Conservation (phyloP, 176 grass and related monocot species). For the Olyra latifolia region DNA sequence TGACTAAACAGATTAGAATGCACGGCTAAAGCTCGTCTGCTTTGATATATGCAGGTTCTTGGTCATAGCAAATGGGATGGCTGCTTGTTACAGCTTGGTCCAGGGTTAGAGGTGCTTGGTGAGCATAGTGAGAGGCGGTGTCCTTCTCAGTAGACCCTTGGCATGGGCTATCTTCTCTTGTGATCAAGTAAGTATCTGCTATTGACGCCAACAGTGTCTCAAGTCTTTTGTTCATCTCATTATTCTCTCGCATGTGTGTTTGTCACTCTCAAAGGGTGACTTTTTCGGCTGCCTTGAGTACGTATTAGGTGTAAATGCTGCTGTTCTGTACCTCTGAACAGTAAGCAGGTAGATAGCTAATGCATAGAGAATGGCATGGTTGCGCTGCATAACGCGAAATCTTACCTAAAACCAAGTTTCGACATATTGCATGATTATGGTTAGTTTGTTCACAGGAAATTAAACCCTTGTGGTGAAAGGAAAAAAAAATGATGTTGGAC, state of each 20-base stretch:
- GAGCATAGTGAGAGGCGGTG: conserved; percentile 53
- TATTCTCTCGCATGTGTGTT: conserved; percentile 19
- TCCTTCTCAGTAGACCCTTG: conserved; percentile 61
- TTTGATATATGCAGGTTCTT: conserved; percentile 72
- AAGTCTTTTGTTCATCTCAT: conserved; percentile 9
- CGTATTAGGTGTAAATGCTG: background rate
- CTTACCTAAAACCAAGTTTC: background rate
- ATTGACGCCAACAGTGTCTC: conserved; percentile 17
- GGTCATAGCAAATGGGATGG: conserved; percentile 79
- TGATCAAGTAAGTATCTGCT: conserved; percentile 70
- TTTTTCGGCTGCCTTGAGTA: conserved; percentile 6
- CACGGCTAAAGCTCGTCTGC: background rate
- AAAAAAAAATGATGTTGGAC: background rate
- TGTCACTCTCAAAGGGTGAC: too few relatives aligned
- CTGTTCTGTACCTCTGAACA: background rate
- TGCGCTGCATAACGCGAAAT: background rate
- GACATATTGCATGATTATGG: background rate
- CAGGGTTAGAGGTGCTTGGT: conserved; percentile 68
- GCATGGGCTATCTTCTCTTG: conserved; percentile 89
- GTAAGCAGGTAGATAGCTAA: background rate
- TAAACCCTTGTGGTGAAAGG: background rate
- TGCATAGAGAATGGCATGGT: background rate
- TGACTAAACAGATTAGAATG: too few relatives aligned
- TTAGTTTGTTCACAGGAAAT: background rate
- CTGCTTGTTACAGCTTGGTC: conserved; percentile 68